Conservation (phyloP, 2,329 filamentous ascomycete species). For the Penicillium sclerotigenum region DNA sequence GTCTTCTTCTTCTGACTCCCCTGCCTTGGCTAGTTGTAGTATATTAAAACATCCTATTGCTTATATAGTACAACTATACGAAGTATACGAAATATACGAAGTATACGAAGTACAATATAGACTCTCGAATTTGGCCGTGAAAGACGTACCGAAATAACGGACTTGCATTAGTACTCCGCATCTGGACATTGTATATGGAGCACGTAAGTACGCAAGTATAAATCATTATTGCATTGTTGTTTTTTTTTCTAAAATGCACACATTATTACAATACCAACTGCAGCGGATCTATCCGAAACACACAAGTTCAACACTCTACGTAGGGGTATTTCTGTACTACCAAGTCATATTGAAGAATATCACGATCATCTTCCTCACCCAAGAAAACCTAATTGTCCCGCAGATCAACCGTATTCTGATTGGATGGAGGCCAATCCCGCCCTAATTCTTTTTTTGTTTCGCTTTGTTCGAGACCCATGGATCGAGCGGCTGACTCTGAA, state of each 20-base stretch:
- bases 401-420: not conserved
- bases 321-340: not conserved
- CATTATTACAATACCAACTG: slow-evolving; percentile 3
- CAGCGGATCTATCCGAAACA: slow-evolving; percentile 13
- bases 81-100: too few relatives aligned
- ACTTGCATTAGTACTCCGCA: not conserved
- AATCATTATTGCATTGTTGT: not conserved
- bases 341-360: not conserved
- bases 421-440: not conserved
- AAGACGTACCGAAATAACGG: not conserved
- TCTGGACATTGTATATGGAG: not conserved
- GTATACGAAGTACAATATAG: not conserved
- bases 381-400: not conserved
- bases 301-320: not conserved
- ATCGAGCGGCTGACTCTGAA: slow-evolving; percentile 10
- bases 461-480: not conserved
- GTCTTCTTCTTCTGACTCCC: slow-evolving; percentile 12
- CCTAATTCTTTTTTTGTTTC: not conserved
- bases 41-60: not conserved
- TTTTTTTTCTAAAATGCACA: not conserved
- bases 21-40: not conserved
- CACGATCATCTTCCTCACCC: not conserved
- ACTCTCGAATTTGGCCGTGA: not conserved
- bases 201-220: not conserved
- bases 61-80: too few relatives aligned